Evolutionary conservation across 1,284 basidiomycete species (phyloP).

Genomic region (Cerioporus squamosus): DNA sequence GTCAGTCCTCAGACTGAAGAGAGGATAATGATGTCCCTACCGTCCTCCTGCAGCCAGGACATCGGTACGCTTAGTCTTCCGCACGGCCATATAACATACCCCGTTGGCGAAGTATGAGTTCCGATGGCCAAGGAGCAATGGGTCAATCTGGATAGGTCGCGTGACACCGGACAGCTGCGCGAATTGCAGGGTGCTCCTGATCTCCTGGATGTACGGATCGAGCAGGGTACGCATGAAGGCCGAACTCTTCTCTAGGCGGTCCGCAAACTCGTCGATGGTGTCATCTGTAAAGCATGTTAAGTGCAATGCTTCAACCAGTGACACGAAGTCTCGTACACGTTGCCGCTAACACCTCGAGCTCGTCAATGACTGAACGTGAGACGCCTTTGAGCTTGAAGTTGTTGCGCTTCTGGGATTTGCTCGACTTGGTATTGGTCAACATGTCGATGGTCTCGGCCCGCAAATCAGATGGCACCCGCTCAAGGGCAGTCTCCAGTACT

Average conservation of each 20-base stretch:
- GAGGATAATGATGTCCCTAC: slow-evolving; percentile 41
- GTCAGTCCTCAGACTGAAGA: neutral
- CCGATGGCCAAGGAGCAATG: slow-evolving; percentile 70
- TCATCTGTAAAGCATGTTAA: slow-evolving; percentile 46
- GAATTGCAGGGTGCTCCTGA: slow-evolving; percentile 68
- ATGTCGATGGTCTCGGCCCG: slow-evolving; percentile 61
- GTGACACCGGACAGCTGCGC: slow-evolving; percentile 67
- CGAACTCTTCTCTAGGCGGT: slow-evolving; percentile 64
- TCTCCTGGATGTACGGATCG: slow-evolving; percentile 57
- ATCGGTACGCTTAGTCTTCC: slow-evolving; percentile 69
- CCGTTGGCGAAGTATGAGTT: slow-evolving; percentile 74
- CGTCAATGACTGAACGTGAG: slow-evolving; percentile 63
- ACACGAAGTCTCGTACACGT: slow-evolving; percentile 42
- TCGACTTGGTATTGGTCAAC: slow-evolving; percentile 64
- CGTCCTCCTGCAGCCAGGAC: slow-evolving; percentile 82
- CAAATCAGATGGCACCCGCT: slow-evolving; percentile 58
- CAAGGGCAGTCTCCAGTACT: slow-evolving; percentile 71
- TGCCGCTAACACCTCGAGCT: slow-evolving; percentile 71
- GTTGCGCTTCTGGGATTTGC: slow-evolving; percentile 68
- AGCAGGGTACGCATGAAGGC: slow-evolving; percentile 53
- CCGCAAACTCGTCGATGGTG: slow-evolving; percentile 60
- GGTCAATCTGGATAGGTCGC: slow-evolving; percentile 67
- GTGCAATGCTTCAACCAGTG: neutral
- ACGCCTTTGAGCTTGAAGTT: slow-evolving; percentile 70
- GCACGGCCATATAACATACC: slow-evolving; percentile 75